These are phyloP conservation scores for Trichoderma sp. DNA, from an alignment of 2,329 filamentous ascomycete species.

Conservation along the genomic window DNA sequence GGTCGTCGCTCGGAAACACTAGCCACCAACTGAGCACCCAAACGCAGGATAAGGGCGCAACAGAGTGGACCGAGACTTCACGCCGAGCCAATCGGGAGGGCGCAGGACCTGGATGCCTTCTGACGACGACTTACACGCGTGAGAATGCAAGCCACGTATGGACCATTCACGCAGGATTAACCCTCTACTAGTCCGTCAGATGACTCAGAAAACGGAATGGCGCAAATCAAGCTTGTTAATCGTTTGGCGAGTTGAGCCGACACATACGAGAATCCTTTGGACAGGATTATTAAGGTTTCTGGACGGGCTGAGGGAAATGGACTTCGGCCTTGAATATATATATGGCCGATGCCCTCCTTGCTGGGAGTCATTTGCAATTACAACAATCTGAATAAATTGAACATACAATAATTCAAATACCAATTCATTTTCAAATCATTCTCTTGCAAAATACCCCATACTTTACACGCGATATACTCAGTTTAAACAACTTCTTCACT, in stretches of 20 bases:
- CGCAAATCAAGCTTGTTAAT: not conserved
- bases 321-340: not conserved
- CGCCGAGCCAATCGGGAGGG: constrained; percentile 1
- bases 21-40: not conserved
- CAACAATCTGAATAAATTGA: not conserved
- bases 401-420: not conserved
- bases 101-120: not conserved
- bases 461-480: not conserved
- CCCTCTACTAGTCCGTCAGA: not conserved
- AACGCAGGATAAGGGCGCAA: not conserved
- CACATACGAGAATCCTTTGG: not conserved
- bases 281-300: not conserved
- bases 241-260: not conserved
- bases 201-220: constrained; percentile 15
- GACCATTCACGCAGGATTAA: not conserved
- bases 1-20: constrained; percentile 23
- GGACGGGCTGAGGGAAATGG: not conserved
- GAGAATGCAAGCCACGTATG: not conserved
- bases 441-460: not conserved
- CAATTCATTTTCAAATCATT: not conserved
- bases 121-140: constrained; percentile 1
- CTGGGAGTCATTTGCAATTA: not conserved
- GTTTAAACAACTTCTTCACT: not conserved
- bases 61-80: not conserved
- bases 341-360: not conserved